Conservation (phyloP, 129 eudicot genomes). For the Tanacetum coccineum region DNA sequence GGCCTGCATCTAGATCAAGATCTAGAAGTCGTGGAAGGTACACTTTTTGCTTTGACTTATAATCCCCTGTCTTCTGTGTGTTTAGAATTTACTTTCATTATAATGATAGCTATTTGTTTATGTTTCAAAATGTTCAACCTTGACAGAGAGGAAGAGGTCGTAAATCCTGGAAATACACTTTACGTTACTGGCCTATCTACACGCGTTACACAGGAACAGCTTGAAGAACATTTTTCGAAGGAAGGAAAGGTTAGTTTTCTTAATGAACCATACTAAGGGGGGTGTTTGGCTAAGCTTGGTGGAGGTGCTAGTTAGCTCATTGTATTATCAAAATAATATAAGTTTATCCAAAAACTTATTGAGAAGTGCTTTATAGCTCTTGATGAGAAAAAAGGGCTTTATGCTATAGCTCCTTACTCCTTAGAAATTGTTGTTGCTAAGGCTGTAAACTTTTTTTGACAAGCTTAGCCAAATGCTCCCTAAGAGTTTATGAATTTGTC, state of each 20-base stretch:
- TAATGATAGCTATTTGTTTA: slow-evolving; percentile 5
- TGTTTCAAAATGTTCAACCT: slow-evolving; percentile 19
- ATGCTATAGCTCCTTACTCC: too few relatives aligned
- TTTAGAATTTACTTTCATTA: not conserved
- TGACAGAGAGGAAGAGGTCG: slow-evolving; percentile 46
- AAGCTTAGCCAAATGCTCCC: not conserved
- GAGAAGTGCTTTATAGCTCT: too few relatives aligned
- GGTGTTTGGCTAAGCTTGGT: too few relatives aligned
- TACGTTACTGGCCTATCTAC: slow-evolving; percentile 97
- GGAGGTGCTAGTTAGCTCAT: too few relatives aligned
- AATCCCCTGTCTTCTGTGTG: not conserved
- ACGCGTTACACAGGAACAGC: slow-evolving; percentile 83
- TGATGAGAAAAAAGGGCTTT: too few relatives aligned
- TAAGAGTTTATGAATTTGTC: not conserved
- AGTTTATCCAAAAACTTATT: too few relatives aligned
- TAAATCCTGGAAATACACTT: slow-evolving; percentile 85
- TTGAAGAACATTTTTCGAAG: slow-evolving; percentile 83
- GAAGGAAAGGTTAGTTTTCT: slow-evolving; percentile 78
- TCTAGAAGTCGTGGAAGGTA: slow-evolving; percentile 90
- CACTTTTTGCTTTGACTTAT: slow-evolving; percentile 5
- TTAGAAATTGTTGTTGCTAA: too few relatives aligned
- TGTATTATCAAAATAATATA: too few relatives aligned
- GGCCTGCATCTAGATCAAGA: slow-evolving; percentile 64
- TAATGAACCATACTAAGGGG: not conserved
- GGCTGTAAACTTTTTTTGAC: too few relatives aligned